These are phyloP conservation scores for Gaertneriomyces sp. DNA, from an alignment of 192 early-diverging fungal genomes.

Conservation along the genomic window DNA sequence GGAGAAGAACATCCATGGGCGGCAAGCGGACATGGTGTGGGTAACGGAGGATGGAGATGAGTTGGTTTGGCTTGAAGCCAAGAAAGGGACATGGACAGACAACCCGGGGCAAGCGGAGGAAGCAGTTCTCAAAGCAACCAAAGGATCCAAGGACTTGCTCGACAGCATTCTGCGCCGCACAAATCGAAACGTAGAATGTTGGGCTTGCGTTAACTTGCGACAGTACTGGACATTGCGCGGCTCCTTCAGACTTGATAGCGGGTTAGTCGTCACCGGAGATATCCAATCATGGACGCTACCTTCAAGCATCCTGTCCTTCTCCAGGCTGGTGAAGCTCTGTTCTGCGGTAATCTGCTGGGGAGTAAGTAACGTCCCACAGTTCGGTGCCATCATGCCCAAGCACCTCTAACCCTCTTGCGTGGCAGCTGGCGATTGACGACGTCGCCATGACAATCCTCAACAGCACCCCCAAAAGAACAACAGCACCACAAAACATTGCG, in stretches of 20 bases:
- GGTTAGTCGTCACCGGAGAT: background rate
- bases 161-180: background rate
- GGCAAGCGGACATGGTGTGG: slow-evolving; percentile 2
- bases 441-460: too few species aligned
- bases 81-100: slow-evolving; percentile 8
- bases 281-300: too few species aligned
- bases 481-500: too few species aligned
- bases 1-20: background rate
- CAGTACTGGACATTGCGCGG: background rate
- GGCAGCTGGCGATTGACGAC: too few species aligned
- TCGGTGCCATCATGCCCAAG: too few species aligned
- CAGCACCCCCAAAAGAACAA: too few species aligned
- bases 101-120: background rate
- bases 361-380: too few species aligned
- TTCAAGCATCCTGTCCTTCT: too few species aligned
- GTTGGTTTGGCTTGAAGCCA: slow-evolving; percentile 1
- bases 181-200: background rate
- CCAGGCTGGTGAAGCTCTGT: too few species aligned
- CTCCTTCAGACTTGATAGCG: background rate
- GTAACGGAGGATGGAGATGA: background rate
- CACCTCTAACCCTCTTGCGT: too few species aligned
- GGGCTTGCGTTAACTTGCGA: slow-evolving; percentile 1
- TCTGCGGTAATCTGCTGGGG: too few species aligned
- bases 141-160: slow-evolving; percentile 2
- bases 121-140: background rate